Percentiles rank a stretch among this genome's conserved stretches.
Evolutionary conservation across 495 filamentous ascomycete genomes (phyloP).

Genomic region (Lichina pygmaea): DNA sequence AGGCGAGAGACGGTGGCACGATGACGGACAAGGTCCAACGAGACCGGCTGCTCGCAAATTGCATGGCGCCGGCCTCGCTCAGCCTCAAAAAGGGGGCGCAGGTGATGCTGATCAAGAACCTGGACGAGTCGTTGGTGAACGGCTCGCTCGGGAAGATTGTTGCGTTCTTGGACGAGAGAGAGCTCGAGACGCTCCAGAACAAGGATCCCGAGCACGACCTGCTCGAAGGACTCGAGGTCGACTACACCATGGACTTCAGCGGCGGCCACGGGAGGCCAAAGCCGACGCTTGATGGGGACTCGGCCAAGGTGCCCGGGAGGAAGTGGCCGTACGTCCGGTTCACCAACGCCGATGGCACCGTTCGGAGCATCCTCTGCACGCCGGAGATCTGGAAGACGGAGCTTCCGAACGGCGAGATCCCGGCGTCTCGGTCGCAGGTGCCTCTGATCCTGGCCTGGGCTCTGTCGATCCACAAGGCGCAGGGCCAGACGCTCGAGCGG

Average conservation of each 20-base stretch:
- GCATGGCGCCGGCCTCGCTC: constrained; percentile 66
- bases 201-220: constrained; percentile 26
- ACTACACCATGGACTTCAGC: constrained; percentile 19
- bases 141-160: constrained; percentile 71
- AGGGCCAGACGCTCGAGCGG: constrained; percentile 82
- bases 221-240: constrained; percentile 14
- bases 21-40: constrained; percentile 36
- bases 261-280: constrained; percentile 14
- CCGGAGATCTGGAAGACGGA: constrained; percentile 91
- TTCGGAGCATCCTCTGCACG: constrained; percentile 52
- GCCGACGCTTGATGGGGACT: constrained; percentile 14
- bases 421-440: constrained; percentile 53
- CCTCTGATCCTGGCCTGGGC: constrained; percentile 92
- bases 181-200: constrained; percentile 35
- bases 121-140: constrained; percentile 83
- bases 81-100: constrained; percentile 77
- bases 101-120: constrained; percentile 99
- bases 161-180: constrained; percentile 62
- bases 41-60: constrained; percentile 57
- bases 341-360: constrained; percentile 45
- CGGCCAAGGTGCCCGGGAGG: constrained; percentile 5
- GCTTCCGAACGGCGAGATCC: constrained; percentile 79
- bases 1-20: constrained; percentile 47
- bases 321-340: constrained; percentile 72
- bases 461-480: constrained; percentile 90